Percentiles rank a stretch among this genome's conserved stretches.
Evolutionary conservation across 2,329 filamentous ascomycete genomes (phyloP).

Genomic region (Epicoccum sorghinum): DNA sequence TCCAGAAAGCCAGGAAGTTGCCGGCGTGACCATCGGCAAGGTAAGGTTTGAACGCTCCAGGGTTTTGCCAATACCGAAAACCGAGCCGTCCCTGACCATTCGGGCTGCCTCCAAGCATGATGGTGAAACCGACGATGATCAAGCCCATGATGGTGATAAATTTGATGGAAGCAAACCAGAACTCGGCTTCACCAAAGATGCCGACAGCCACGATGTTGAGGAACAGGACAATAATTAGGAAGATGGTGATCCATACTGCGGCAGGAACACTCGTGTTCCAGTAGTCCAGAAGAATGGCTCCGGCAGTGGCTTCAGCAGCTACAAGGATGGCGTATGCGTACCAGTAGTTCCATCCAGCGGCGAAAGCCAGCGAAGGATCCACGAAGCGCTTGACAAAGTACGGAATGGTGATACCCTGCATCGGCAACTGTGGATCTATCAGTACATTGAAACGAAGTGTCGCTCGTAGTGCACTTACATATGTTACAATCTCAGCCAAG

Average conservation of each 20-base stretch:
- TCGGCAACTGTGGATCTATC: slow-evolving; percentile 29
- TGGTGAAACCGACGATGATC: slow-evolving; percentile 44
- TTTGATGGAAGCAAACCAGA: slow-evolving; percentile 60
- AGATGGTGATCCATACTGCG: slow-evolving; percentile 47
- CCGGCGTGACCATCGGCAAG: slow-evolving; percentile 63
- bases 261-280: slow-evolving; percentile 41
- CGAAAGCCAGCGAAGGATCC: slow-evolving; percentile 53
- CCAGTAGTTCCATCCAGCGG: slow-evolving; percentile 40
- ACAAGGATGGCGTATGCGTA: slow-evolving; percentile 46
- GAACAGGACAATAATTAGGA: slow-evolving; percentile 42
- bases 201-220: slow-evolving; percentile 46
- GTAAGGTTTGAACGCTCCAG: slow-evolving; percentile 59
- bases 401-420: slow-evolving; percentile 47
- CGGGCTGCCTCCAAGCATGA: slow-evolving; percentile 45
- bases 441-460: no score
- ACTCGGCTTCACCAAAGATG: slow-evolving; percentile 56
- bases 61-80: slow-evolving; percentile 72
- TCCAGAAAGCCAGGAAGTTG: slow-evolving; percentile 66
- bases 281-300: slow-evolving; percentile 43
- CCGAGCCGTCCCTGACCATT: slow-evolving; percentile 52
- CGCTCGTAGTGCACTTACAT: slow-evolving; percentile 11
- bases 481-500: slow-evolving; percentile 50
- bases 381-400: slow-evolving; percentile 53
- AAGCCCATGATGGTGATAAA: slow-evolving; percentile 48
- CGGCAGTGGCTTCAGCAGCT: slow-evolving; percentile 44